Base-by-base conservation (phyloP, 305 asterid species). In the Plantago rigida region DNA sequence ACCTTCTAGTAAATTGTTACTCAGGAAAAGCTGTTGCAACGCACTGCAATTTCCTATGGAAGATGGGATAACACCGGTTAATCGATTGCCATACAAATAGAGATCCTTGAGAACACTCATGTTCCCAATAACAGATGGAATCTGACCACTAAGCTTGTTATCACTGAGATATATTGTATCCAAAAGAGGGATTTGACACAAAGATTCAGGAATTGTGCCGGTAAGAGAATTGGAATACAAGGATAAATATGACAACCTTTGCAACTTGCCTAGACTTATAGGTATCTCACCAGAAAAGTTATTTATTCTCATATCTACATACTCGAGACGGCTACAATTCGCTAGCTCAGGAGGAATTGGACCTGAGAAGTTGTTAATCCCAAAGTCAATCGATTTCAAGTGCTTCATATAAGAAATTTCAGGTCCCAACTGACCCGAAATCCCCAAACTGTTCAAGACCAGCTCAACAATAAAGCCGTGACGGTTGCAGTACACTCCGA, bases 401-500 rank as follows among this genome's bases (percentile, higher is more conserved):
- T 72, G 83, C 63, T 56, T 67, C 44, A 91, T 74, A 64, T 68
- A 58, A 5, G 78, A 68, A 29, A 91, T 78, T 75, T 86, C 92
- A 4, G 92, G 83, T 15, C 92, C 92, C 15, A 91, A 19, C 26
- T 64, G 76, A 51, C 98, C 98, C 1, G 95, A 78, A 67, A 91
- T 76, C 34, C 63, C 89, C 45, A 66, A 66, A 57, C 67, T 55
- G 14, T 85, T 75, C 39, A 91, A 75, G 76, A 78, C 74, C 69
- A 91, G 59, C 48, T 62, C 74, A 57, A 60, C 63, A 59, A 91
- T 82, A 44, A 54, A 17, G 55, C 47, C 59, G n/a, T 68, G 42
- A 46, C 15, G 56, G 72, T 71, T 75, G 66, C 98, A 91, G 12
- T 69, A 74, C 1, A 91, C 87, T 6, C 98, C 95, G 47, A 64